These are phyloP conservation scores for Coprinopsis cinerea DNA, from an alignment of 768 basidiomycete genomes.

Conservation along the genomic window DNA sequence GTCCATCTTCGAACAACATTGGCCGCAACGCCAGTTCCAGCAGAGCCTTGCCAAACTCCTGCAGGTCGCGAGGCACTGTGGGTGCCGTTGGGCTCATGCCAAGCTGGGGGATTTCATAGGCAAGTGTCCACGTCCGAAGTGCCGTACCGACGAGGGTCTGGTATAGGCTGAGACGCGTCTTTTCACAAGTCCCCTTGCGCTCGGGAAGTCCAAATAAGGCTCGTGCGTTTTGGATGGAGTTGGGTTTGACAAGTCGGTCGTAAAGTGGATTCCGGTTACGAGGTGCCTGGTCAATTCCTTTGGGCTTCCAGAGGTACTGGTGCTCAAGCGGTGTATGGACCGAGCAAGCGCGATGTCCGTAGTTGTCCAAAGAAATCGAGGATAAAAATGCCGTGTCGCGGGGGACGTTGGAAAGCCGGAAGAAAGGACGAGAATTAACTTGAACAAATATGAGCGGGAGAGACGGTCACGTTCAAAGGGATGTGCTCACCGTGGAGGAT, in stretches of 20 bases:
- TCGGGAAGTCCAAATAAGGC: background rate
- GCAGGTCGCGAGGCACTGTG: background rate
- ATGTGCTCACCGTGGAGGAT: conserved; percentile 5
- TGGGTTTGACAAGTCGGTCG: too few species aligned
- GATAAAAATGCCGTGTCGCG: background rate
- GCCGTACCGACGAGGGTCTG: background rate
- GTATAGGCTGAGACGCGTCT: background rate
- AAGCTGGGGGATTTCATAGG: conserved; percentile 1
- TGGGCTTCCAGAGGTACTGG: background rate
- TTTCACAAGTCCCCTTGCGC: background rate
- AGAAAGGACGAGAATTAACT: conserved; percentile 2
- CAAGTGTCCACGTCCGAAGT: background rate
- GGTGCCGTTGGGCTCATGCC: background rate
- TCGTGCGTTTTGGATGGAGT: too few species aligned
- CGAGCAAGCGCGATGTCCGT: conserved; percentile 1
- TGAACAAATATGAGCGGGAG: background rate
- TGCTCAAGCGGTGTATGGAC: background rate
- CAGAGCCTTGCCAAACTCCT: background rate
- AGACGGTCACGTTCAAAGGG: background rate
- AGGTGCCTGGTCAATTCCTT: background rate
- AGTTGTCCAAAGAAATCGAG: conserved; percentile 1
- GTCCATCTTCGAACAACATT: background rate
- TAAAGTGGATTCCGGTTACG: too few species aligned
- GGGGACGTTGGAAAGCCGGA: background rate
- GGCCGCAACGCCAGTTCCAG: background rate